Base-by-base conservation (phyloP, 2,329 filamentous ascomycete genomes). In the Alternaria novae-zelandiae region DNA sequence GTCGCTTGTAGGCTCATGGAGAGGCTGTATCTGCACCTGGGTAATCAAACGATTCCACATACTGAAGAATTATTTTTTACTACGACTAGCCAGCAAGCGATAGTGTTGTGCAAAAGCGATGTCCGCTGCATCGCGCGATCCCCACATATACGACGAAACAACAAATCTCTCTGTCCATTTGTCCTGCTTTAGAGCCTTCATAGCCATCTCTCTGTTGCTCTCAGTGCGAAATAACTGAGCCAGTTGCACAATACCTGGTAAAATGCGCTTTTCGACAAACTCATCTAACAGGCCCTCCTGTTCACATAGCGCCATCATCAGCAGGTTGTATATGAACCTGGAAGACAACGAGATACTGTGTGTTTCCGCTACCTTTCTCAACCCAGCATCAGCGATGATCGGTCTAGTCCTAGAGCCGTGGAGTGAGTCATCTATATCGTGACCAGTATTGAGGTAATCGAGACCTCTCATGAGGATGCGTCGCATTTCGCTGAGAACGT, bases 401-500 rank as follows among this genome's bases (percentile, higher is more conserved):
- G 32, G 15, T 20, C 28, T 17, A 13, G 50, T 7, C 15, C 11
- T 26, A n/a, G 15, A 53, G 3, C 28, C 17, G 12, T 20, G 28
- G 9, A 23, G 12, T 36, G 28, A 17, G 3, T 26, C 28, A 26
- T 53, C 28, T n/a, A 53, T 21, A 23, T 53, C 12, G 17, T 4
- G 20, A 13, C 49, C 49, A 17, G 49, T 7, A 8, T 26, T 53
- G 20, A 23, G 28, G 28, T 36, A 36, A 10, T 21, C 8, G n/a
- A 53, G 49, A 23, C 49, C 49, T 36, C 49, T 53, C n/a, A n/a
- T 20, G 9, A 53, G n/a, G n/a, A 46, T 55, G 2, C 63, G 59
- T 30, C 54, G 54, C 59, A 63, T 63, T 17, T 65, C 59, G 44
- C 63, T 65, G 32, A 63, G 43, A 17, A 36, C 28, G 11, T 62